phyloP scores from a whole-genome alignment of 2,329 filamentous ascomycete genomes.

The Aspergillus brasiliensis region DNA sequence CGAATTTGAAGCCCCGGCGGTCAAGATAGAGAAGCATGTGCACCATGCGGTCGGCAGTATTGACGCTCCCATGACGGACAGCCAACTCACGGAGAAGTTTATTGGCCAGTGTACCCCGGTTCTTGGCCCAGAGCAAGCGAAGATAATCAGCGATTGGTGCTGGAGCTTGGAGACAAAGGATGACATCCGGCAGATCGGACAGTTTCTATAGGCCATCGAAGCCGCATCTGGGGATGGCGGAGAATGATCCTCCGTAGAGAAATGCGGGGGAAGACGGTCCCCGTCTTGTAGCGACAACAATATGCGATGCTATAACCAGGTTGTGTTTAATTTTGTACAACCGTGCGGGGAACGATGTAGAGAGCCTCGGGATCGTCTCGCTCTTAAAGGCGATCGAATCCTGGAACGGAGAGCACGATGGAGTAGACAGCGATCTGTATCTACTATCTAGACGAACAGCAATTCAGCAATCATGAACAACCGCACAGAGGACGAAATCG shows the following conservation, averaged over 20 bases:
- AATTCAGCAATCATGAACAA: background rate
- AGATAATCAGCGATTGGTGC: slow-evolving; percentile 36
- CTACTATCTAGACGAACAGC: background rate
- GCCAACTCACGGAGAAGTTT: slow-evolving; percentile 53
- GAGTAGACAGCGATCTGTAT: background rate
- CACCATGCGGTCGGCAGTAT: slow-evolving; percentile 55
- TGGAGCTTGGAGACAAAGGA: slow-evolving; percentile 36
- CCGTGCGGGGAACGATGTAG: background rate
- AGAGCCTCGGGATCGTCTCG: too few species aligned
- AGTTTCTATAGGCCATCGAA: slow-evolving; percentile 11
- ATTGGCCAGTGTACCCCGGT: slow-evolving; percentile 49
- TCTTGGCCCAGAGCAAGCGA: slow-evolving; percentile 42
- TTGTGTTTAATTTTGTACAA: background rate
- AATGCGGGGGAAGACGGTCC: background rate
- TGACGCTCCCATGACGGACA: slow-evolving; percentile 51
- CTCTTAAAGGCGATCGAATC: background rate
- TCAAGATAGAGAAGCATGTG: slow-evolving; percentile 48
- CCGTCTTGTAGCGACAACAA: background rate
- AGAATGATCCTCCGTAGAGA: background rate
- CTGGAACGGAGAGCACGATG: background rate
- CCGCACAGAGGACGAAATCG: background rate
- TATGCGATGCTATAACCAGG: background rate
- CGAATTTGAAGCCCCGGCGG: slow-evolving; percentile 38
- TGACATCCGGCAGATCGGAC: slow-evolving; percentile 33
- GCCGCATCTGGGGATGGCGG: background rate